Evolutionary conservation across 139 green algal genomes (phyloP), one percentile per base, ranked within the genome.

Genomic region (Coccomyxa sp.): DNA sequence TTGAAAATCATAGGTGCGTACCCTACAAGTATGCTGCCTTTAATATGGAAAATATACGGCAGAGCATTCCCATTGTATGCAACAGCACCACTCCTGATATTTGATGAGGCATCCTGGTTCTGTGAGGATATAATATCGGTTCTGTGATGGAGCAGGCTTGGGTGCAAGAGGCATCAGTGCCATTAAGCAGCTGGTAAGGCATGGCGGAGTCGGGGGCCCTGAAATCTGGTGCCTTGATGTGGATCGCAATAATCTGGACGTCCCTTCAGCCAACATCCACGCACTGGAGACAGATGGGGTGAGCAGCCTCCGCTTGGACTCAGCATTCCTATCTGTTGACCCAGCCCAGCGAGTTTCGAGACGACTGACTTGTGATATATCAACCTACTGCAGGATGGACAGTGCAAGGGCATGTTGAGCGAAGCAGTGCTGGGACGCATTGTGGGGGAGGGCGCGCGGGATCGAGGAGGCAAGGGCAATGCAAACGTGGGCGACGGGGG

Each of bases 151-250:
- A 81, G 83, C 79, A 86, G 93, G 93, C 16, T 17, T 96, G 67
- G 93, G 93, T 15, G 77, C 76, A 25, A 82, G 93, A 15, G 93
- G 92, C 30, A 85, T 89, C 78, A 93, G 87, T 79, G 93, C 90
- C 13, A 77, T 93, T 1, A 84, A 82, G n/a, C 85, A 88, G 17
- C 85, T 96, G 14, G 81, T 90, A 74, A 27, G 45, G 81, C 71
- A 81, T 27, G 63, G 83, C 81, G 58, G 76, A 58, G 76, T 83
- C 21, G 30, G 16, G 0, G 83, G 57, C 0, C 76, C 80, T 18
- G 82, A 91, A 18, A 31, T 91, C 31, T 93, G 86, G 88, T 90
- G 85, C 14, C 23, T 93, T 25, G 90, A 93, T 38, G 80, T 74
- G 15, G 88, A 93, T 81, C 81, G 71, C 4, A 84, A 80, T 27